Conservation (phyloP, 2,329 filamentous ascomycete genomes). For the Colletotrichum sp. region DNA sequence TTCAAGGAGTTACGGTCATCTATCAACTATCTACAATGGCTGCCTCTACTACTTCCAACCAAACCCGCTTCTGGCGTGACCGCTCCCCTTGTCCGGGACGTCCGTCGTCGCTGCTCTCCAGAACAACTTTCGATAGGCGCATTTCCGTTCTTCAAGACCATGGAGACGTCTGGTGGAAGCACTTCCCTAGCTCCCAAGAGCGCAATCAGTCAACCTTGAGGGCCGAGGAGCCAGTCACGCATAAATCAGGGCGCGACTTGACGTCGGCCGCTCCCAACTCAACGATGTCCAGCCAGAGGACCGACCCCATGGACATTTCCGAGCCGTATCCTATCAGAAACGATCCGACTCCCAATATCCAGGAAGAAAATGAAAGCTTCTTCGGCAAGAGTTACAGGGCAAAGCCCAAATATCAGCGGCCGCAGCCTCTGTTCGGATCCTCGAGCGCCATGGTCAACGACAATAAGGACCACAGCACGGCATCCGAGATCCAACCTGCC, state of each 20-base stretch:
- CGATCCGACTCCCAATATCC: background rate
- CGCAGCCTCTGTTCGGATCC: background rate
- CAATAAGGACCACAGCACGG: background rate
- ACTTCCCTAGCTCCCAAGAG: background rate
- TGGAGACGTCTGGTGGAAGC: background rate
- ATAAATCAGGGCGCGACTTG: background rate
- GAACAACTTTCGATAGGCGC: background rate
- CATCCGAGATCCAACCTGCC: background rate
- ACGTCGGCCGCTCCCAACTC: background rate
- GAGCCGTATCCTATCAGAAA: background rate
- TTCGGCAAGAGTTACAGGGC: background rate
- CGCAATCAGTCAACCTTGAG: background rate
- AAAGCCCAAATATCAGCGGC: background rate
- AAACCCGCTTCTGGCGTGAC: background rate
- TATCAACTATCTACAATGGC: background rate
- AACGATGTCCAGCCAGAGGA: background rate
- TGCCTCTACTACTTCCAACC: background rate
- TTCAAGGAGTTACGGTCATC: background rate
- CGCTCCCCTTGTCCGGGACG: background rate
- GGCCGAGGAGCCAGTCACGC: background rate
- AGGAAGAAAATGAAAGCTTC: background rate
- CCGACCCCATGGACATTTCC: background rate
- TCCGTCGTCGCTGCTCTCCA: background rate
- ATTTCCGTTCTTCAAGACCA: background rate
- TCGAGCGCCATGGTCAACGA: background rate